These are phyloP conservation scores for Suhomyces faveliae DNA, from an alignment of 805 yeast genomes.

Conservation along the genomic window DNA sequence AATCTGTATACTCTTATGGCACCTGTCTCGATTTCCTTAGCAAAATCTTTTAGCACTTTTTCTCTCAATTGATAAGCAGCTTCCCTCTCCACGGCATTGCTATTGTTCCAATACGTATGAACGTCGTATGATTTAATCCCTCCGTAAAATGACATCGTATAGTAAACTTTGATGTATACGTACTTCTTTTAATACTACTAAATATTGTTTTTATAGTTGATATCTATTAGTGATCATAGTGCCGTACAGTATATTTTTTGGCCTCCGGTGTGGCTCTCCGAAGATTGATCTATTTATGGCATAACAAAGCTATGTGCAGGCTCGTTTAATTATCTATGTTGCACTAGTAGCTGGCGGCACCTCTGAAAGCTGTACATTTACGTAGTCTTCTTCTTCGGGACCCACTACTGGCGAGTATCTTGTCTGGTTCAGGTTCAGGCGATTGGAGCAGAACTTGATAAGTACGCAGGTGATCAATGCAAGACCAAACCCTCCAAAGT, in stretches of 20 bases:
- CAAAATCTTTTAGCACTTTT: constrained; percentile 40
- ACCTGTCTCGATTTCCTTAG: constrained; percentile 41
- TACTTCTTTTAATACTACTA: no score
- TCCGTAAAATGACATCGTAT: constrained; percentile 14
- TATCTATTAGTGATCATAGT: no score
- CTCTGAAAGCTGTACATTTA: constrained; percentile 21
- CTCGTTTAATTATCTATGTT: neutral
- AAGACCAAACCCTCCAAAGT: constrained; percentile 28
- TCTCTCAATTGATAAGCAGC: constrained; percentile 39
- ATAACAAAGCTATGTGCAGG: neutral
- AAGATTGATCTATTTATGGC: no score
- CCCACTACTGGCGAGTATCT: neutral
- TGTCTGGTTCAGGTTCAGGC: neutral
- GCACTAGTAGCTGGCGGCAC: neutral
- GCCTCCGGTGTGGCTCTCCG: neutral
- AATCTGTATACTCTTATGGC: constrained; percentile 43
- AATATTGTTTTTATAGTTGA: no score
- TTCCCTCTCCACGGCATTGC: constrained; percentile 30
- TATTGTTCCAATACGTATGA: constrained; percentile 51
- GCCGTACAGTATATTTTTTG: no score
- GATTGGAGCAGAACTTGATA: neutral
- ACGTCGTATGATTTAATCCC: constrained; percentile 45
- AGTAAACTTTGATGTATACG: no score
- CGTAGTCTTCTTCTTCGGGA: constrained; percentile 18
- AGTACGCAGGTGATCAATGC: constrained; percentile 14